These are phyloP conservation scores for Fusarium pseudonygamai DNA, from an alignment of 2,329 filamentous ascomycete species.

Conservation along the genomic window DNA sequence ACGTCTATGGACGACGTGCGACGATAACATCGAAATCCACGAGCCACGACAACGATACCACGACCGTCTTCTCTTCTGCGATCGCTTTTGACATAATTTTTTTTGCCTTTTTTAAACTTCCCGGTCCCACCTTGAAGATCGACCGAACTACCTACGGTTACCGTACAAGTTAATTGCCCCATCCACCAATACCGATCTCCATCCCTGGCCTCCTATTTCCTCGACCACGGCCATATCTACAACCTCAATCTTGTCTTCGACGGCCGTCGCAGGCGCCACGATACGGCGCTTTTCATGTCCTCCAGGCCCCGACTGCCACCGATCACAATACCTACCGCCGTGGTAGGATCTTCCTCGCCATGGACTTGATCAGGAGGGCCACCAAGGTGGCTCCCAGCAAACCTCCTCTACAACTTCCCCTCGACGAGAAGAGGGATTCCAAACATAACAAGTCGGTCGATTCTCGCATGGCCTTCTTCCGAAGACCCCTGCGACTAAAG, in stretches of 20 bases:
- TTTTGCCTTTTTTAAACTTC: constrained; percentile 1
- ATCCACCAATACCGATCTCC: constrained; percentile 14
- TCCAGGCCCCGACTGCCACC: constrained; percentile 44
- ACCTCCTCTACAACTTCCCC: constrained; percentile 54
- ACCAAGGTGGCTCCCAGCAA: constrained; percentile 59
- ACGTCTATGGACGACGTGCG: constrained; percentile 16
- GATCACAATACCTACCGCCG: constrained; percentile 53
- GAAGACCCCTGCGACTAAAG: constrained; percentile 84
- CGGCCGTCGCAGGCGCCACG: constrained; percentile 37
- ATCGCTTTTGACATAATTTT: constrained; percentile 9
- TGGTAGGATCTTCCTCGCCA: constrained; percentile 48
- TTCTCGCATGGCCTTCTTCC: constrained; percentile 79
- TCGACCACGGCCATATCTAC: background rate
- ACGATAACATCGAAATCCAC: constrained; percentile 22
- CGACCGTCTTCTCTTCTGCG: constrained; percentile 20
- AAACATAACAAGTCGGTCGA: constrained; percentile 54
- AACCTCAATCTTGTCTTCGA: constrained; percentile 4
- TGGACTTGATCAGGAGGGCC: constrained; percentile 69
- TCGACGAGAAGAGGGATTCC: constrained; percentile 59
- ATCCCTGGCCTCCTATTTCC: constrained; percentile 23
- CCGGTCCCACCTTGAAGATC: constrained; percentile 20
- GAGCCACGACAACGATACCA: constrained; percentile 33
- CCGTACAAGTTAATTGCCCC: constrained; percentile 11
- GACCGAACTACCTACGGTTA: constrained; percentile 13
- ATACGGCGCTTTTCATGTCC: constrained; percentile 43